Base-by-base conservation (phyloP, 257 asterid species). In the Petunia axillaris region DNA sequence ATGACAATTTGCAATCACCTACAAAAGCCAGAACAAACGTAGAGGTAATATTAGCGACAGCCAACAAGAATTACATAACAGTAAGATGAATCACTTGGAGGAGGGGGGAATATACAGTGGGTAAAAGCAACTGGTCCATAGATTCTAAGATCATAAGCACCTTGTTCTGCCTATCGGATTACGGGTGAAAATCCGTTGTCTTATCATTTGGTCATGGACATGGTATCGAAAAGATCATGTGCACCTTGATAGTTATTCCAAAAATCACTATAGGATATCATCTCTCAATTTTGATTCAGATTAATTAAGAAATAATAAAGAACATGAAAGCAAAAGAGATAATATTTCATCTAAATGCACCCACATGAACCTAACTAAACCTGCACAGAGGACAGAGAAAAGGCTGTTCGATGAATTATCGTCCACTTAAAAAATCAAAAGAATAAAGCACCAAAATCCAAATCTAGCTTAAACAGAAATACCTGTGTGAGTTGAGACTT, bases 1-100 rank as follows among this genome's bases (percentile, higher is more conserved):
- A 87, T 41, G 97, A 87, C 77, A 95, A 81, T 81, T 86, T 88
- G 91, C 96, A 89, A 76, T 87, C 94, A 89, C 94, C 99, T 95
- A 79, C 75, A 40, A 64, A 41, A 86, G 52, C 76, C 25, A 77
- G 82, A 81, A 25, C 60, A 71, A 71, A 48, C 77, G 50, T 71
- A 25, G 41, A 71, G 60, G 59, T 46, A 46, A 48, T 48, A 71
- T 71, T 71, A 71, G 60, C 58, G 48, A 41, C 8, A 48, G 53
- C 53, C 53, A 5, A 48, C 40, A 44, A 44, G 54, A 43, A 68
- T n/a, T 44, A 44, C 38, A 44, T 44, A 68, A 44, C 4, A 68
- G 57, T 68, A 68, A 44, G 40, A 44, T 44, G 44, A 44, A 68
- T 43, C 76, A 44, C 4, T 43, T 67, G 37, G 10, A 50, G 55